Evolutionary conservation across 495 filamentous ascomycete genomes (phyloP), one percentile per base, ranked within the genome.

Genomic region (Aspergillus funiculosus): DNA sequence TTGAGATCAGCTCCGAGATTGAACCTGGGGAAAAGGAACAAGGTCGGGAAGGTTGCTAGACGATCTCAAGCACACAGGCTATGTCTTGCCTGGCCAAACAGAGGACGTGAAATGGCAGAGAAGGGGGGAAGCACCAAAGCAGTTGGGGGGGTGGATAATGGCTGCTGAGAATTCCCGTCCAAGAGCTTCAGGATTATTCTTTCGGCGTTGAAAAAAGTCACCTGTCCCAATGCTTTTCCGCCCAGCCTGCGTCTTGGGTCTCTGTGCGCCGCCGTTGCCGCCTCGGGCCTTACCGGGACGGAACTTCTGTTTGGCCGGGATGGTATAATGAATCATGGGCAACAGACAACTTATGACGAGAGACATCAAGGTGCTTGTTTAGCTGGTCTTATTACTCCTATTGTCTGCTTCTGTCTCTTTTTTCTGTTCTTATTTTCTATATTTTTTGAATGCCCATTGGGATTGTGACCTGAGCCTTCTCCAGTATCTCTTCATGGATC

Each of bases 1-100:
- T 56, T 54, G 57, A 68, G 61, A 63, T 50, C 61, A 63, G 66
- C 54, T 64, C 60, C 52, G 35, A 34, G 29, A 43, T 45, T 37
- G 35, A 46, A 40, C 46, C 48, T 60, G 52, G 39, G 50, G 13
- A 8, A 34, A 28, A 47, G 29, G 25, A 45, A 34, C 57, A 54
- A 53, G 47, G 53, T 46, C 49, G 42, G 47, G 52, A 32, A n/a
- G 31, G 46, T 31, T 43, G 38, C 42, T 29, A 27, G 29, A 31
- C 34, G 25, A 41, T 25, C 11, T 46, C 35, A 41, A 48, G 46
- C 46, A 40, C 21, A 42, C 20, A 50, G 57, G 51, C 50, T 58
- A 46, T 46, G 53, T 57, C 46, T 30, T 32, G 48, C 39, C 46
- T 50, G 35, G 24, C 44, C 37, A 26, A 20, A 14, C 18, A 10